A percentile compares a stretch with the other conserved stretches of the same genome.
Evolutionary conservation across 2,329 filamentous ascomycete species (phyloP).

Genomic region (Paecilomyces variotii): DNA sequence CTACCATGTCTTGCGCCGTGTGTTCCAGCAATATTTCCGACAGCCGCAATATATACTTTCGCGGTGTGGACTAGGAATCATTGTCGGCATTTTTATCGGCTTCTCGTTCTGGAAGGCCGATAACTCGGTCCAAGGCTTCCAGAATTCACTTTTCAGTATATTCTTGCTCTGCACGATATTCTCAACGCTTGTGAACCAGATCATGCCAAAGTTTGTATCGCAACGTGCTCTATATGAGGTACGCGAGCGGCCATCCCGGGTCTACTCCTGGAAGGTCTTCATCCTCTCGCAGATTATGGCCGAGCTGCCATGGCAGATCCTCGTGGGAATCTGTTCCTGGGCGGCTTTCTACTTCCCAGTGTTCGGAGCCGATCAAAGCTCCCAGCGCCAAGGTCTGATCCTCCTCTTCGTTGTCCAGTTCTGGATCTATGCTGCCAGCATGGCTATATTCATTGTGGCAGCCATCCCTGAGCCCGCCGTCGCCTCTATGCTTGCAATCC

Average conservation of each 20-base stretch:
- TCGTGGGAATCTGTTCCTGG: conserved; percentile 57
- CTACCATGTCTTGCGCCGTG: conserved; percentile 58
- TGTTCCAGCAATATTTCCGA: conserved; percentile 90
- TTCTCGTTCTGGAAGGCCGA: conserved; percentile 72
- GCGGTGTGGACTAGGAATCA: conserved; percentile 61
- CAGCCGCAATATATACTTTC: conserved; percentile 84
- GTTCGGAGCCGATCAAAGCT: conserved; percentile 40
- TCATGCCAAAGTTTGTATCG: conserved; percentile 53
- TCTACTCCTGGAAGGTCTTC: conserved; percentile 68
- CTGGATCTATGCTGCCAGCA: conserved; percentile 63
- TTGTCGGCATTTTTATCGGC: conserved; percentile 67
- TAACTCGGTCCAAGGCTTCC: conserved; percentile 69
- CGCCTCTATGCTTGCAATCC: conserved; percentile 35
- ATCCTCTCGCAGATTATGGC: conserved; percentile 63
- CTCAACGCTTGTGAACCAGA: conserved; percentile 48
- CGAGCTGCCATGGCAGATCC: conserved; percentile 59
- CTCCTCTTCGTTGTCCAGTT: conserved; percentile 59
- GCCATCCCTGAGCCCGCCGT: conserved; percentile 56
- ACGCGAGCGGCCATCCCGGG: conserved; percentile 56
- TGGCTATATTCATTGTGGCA: conserved; percentile 66
- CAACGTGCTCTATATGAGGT: conserved; percentile 54
- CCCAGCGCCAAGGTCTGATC: conserved; percentile 55
- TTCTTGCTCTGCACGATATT: conserved; percentile 83
- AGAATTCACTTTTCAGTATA: conserved; percentile 86
- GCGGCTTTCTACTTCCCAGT: conserved; percentile 62